These are phyloP conservation scores for Talinum fruticosum DNA, from an alignment of 148 eudicot species.

Conservation along the genomic window DNA sequence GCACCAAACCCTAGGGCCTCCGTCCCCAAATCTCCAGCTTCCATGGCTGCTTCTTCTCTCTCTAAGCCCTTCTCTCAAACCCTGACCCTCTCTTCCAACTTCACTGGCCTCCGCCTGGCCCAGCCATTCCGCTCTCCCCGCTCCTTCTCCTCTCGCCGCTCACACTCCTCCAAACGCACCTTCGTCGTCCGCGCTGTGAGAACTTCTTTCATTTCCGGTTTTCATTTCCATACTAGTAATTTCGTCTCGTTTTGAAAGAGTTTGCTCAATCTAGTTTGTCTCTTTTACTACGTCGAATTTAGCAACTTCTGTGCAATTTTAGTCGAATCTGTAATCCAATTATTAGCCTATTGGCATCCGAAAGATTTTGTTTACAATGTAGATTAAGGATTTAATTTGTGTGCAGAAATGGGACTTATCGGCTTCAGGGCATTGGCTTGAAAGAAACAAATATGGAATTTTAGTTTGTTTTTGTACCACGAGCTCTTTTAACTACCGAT, in stretches of 20 bases:
- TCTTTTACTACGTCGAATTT: neutral
- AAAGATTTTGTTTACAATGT: too few relatives aligned
- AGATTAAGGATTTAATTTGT: neutral
- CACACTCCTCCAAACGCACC: constrained; percentile 37
- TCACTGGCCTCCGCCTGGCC: constrained; percentile 35
- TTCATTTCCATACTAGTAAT: neutral
- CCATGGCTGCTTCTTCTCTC: constrained; percentile 22
- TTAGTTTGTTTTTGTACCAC: too few relatives aligned
- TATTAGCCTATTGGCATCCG: neutral
- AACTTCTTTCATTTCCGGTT: constrained; percentile 1
- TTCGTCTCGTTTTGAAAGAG: neutral
- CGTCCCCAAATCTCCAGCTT: neutral
- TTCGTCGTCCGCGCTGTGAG: constrained; percentile 55
- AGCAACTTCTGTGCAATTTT: too few relatives aligned
- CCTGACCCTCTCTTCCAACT: constrained; percentile 35
- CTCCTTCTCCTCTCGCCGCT: constrained; percentile 33
- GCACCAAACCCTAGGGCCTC: constrained; percentile 30
- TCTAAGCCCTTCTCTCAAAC: constrained; percentile 36
- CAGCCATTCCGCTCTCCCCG: constrained; percentile 29
- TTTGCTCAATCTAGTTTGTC: neutral
- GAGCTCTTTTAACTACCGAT: too few relatives aligned
- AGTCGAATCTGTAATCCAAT: neutral
- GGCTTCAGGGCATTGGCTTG: neutral
- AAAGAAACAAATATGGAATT: neutral
- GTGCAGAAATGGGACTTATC: neutral